Conservation (phyloP, 441 rosid species). For the Pelargonium citronellum region DNA sequence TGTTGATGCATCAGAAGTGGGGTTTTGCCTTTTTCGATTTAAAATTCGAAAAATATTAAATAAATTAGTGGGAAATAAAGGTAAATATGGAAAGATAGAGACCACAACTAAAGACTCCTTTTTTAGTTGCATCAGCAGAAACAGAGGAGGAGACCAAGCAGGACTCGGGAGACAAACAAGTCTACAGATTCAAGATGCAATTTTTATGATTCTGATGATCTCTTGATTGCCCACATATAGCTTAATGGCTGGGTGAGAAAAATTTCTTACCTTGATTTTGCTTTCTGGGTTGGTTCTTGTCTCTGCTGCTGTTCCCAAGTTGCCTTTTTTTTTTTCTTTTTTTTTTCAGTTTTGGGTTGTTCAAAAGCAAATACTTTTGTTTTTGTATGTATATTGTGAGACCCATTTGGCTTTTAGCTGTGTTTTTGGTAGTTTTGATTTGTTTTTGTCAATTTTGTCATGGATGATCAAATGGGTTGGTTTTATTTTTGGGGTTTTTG, state of each 20-base stretch:
- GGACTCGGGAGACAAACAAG: background rate
- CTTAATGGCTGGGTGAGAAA: background rate
- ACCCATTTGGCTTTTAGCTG: background rate
- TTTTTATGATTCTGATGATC: background rate
- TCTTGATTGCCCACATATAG: background rate
- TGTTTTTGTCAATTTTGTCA: background rate
- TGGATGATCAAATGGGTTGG: slow-evolving; percentile 4
- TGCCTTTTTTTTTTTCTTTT: background rate
- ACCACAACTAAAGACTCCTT: too few relatives aligned
- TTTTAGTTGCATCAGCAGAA: too few relatives aligned
- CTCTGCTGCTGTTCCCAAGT: background rate
- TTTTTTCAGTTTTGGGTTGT: background rate
- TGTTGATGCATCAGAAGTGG: too few relatives aligned
- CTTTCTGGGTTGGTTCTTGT: background rate
- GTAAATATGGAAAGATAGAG: too few relatives aligned
- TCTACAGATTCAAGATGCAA: background rate
- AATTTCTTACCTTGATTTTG: background rate
- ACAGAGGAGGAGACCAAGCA: background rate
- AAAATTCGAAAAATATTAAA: too few relatives aligned
- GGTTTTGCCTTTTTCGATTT: too few relatives aligned
- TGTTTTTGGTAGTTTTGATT: background rate
- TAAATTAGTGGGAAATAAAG: too few relatives aligned
- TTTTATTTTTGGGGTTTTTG: background rate
- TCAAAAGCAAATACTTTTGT: background rate
- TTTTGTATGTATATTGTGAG: background rate